phyloP scores from a whole-genome alignment of 495 filamentous ascomycete genomes.

The Astrothelium subdiscretum region DNA sequence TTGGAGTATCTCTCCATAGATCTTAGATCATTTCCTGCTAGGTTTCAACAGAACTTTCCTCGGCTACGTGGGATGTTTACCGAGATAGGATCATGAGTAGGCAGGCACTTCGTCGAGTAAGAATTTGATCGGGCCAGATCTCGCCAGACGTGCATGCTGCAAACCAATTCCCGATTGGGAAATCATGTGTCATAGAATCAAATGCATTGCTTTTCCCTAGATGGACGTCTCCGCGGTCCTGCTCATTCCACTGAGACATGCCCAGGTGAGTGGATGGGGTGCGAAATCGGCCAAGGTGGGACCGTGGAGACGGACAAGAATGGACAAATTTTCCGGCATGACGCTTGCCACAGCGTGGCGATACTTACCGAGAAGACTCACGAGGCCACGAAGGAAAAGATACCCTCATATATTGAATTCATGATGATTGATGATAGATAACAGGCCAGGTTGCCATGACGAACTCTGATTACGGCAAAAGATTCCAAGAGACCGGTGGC shows the following conservation, averaged over 20 bases:
- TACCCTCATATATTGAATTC: not conserved
- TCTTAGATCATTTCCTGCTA: too few relatives aligned
- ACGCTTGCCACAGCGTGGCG: too few relatives aligned
- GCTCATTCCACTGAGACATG: not conserved
- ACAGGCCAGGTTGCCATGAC: not conserved
- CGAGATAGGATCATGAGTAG: too few relatives aligned
- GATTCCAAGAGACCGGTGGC: not conserved
- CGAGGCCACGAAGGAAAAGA: too few relatives aligned
- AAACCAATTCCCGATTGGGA: not conserved
- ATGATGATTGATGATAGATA: not conserved
- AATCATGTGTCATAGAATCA: not conserved
- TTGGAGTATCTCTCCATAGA: too few relatives aligned
- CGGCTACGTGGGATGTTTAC: too few relatives aligned
- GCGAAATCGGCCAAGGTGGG: not conserved
- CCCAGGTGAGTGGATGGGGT: too few relatives aligned
- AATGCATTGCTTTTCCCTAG: not conserved
- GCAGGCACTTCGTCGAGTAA: too few relatives aligned
- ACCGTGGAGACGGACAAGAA: not conserved
- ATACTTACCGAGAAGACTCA: too few relatives aligned
- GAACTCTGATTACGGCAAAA: conserved; percentile 1
- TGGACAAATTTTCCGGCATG: not conserved
- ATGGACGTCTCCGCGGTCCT: not conserved
- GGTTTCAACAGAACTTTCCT: too few relatives aligned
- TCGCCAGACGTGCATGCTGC: too few relatives aligned
- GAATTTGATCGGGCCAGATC: too few relatives aligned